phyloP scores from a whole-genome alignment of 2,329 filamentous ascomycete genomes.

The Neurospora crassa region DNA sequence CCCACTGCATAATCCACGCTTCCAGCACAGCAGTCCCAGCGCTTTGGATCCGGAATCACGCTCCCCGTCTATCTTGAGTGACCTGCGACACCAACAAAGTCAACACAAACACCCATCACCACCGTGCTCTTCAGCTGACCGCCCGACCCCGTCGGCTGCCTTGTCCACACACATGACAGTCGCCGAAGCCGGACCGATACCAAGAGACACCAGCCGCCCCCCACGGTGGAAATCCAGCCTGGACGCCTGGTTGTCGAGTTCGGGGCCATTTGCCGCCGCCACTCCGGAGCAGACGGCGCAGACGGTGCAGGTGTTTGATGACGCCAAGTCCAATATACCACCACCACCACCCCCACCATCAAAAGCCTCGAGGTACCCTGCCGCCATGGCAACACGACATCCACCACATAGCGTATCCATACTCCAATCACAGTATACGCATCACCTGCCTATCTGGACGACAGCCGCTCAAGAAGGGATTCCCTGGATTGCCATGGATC shows the following conservation, averaged over 20 bases:
- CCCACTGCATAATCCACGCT: neutral
- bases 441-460: neutral
- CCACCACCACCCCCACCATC: neutral
- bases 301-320: neutral
- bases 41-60: neutral
- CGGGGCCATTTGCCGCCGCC: neutral
- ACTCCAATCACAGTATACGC: neutral
- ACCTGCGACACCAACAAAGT: neutral
- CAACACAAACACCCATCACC: neutral
- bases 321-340: neutral
- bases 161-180: neutral
- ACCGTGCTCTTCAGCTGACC: neutral
- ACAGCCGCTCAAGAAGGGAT: neutral
- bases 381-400: constrained; percentile 11
- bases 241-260: neutral
- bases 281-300: neutral
- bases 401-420: neutral
- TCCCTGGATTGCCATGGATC: neutral
- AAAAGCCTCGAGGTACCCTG: neutral
- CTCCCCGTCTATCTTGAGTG: neutral
- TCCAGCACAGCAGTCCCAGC: neutral
- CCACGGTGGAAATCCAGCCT: neutral
- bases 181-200: neutral
- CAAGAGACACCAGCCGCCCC: neutral
- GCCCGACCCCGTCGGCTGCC: neutral